Evolutionary conservation across 148 eudicot genomes (phyloP).

Genomic region (Spergularia marina): DNA sequence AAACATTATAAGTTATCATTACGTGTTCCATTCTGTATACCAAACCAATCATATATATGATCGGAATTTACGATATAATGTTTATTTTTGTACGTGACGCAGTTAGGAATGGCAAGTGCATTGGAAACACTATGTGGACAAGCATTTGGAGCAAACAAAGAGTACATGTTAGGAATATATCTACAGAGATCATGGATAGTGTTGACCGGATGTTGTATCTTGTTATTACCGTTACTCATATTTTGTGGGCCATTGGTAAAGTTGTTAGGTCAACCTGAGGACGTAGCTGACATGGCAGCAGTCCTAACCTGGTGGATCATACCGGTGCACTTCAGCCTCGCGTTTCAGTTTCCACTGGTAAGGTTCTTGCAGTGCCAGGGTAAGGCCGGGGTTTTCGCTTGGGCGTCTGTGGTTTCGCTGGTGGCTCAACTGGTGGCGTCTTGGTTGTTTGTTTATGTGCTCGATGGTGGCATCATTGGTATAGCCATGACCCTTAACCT

Average conservation of each 20-base stretch:
- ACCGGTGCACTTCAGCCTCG: conserved; percentile 42
- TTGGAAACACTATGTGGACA: conserved; percentile 52
- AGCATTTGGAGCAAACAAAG: conserved; percentile 50
- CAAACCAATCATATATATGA: too few relatives aligned
- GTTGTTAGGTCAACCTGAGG: conserved; percentile 36
- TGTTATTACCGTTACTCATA: conserved; percentile 31
- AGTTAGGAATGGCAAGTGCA: conserved; percentile 59
- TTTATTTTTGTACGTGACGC: too few relatives aligned
- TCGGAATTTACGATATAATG: too few relatives aligned
- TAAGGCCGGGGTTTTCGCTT: conserved; percentile 29
- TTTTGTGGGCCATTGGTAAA: conserved; percentile 35
- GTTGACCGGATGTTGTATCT: conserved; percentile 30
- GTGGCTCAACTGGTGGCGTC: conserved; percentile 26
- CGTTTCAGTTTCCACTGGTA: conserved; percentile 44
- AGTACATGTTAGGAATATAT: conserved; percentile 50
- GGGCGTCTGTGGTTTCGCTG: conserved; percentile 31
- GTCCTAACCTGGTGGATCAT: conserved; percentile 27
- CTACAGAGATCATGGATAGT: conserved; percentile 51
- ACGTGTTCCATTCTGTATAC: too few relatives aligned
- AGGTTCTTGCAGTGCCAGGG: conserved; percentile 49
- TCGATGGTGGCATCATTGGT: conserved; percentile 35
- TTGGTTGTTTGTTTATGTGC: conserved; percentile 34
- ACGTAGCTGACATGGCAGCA: conserved; percentile 37
- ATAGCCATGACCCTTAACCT: conserved; percentile 26
- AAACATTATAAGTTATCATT: too few relatives aligned